Evolutionary conservation across 345 rosid species (phyloP), one percentile per base, ranked within the genome.

Genomic region (Xanthoceras sorbifolium): DNA sequence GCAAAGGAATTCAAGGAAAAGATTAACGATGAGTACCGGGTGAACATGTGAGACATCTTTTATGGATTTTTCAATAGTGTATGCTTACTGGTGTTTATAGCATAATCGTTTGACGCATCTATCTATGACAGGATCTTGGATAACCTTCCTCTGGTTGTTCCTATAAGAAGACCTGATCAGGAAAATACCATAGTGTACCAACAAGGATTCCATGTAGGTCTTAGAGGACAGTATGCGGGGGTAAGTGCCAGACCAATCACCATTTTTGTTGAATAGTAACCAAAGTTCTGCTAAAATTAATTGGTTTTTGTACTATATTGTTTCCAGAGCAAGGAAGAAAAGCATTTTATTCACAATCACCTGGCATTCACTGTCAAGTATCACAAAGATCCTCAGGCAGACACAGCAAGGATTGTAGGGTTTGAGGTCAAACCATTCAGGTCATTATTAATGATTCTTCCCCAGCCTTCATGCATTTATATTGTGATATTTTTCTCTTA

Each of bases 381-480:
- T 81, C 98, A 94, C 84, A 88, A 84, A 85, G 97, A 94, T 79
- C 62, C 73, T 57, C 82, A 61, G 76, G 80, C 88, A 1, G 91
- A 92, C 75, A 67, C 90, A 14, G 85, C 97, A 17, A 89, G 97
- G 76, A 93, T 94, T 65, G 97, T 94, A 1, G 98, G 98, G 6
- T 94, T 94, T 86, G 98, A 94, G 77, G 97, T 91, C 85, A 86
- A 87, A 79, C 98, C 98, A 50, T 92, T 80, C 97, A 94, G 98
- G 97, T 94, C 29, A 28, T 23, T 5, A 31, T 60, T 15, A 71
- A 9, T 76, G 34, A 52, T 46, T 69, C 60, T 69, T 66, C 57
- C 23, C 14, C n/a, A 6, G 72, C 71, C 26, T 6, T 32, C 66
- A 28, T 61, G 31, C 42, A 14, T 23, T 48, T 29, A 14, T 65